Evolutionary conservation across 768 basidiomycete species (phyloP), one percentile per base, ranked within the genome.

Genomic region (Lactarius psammicola): DNA sequence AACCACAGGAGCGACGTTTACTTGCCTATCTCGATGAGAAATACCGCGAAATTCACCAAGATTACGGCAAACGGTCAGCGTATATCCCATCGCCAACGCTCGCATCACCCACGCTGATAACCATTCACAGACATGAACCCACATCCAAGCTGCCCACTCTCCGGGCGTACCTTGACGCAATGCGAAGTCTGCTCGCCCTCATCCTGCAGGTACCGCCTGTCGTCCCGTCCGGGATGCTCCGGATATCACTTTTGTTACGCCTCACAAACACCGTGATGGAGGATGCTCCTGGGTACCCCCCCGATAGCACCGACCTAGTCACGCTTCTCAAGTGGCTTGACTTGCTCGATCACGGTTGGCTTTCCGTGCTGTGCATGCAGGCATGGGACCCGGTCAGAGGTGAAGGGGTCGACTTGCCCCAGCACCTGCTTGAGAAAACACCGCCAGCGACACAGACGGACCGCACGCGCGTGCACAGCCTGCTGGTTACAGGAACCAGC

Each of bases 301-400:
- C 84, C 0, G 74, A 79, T 18, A 66, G 75, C 26, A 74, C 77
- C 8, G 75, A 78, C 17, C 75, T 93, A 1, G 80, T 76, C 36
- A 77, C 81, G 42, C 79, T 90, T 6, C 78, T 89, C 30, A 85
- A 87, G 66, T 89, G 85, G 78, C 76, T 92, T 30, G 84, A 86
- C 71, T 86, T 90, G 71, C 80, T 93, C 42, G 91, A 93, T 74
- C 81, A 85, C 59, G 88, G 85, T 0, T 93, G 91, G 91, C 69
- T 85, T 17, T 80, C 84, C 20, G 87, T 89, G 2, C 79, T 93
- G 33, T 81, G 81, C 44, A 76, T 78, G 6, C 86, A 89, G 70
- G 79, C 82, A 2, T 93, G 91, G 91, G 85, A 91, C 69, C 79
- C 87, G 1, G 75, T 73, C 4, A 69, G 73, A 6, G 78, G 79